A percentile compares a stretch with the other conserved stretches of the same genome.
Conservation (phyloP, 371 early-diverging fungal species). For the Blyttiomyces sp. region DNA sequence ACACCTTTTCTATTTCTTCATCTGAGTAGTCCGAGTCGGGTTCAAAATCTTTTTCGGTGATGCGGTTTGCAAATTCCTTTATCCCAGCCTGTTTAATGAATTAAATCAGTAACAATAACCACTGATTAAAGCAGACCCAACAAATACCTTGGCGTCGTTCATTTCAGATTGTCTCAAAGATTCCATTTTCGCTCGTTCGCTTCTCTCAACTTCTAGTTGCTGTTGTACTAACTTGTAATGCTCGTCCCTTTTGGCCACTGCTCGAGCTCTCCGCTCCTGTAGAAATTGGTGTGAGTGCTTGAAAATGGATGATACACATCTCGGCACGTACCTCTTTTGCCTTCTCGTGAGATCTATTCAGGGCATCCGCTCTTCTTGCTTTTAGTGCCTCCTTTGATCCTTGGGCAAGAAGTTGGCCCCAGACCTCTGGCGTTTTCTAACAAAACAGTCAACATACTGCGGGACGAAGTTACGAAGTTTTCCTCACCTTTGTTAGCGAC, state of each 20-base stretch:
- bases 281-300: neutral
- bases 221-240: conserved; percentile 32
- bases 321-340: conserved; percentile 19
- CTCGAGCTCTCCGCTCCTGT: conserved; percentile 21
- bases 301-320: neutral
- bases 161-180: conserved; percentile 27
- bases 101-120: too few species aligned
- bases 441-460: neutral
- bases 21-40: too few species aligned
- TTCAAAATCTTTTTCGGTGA: too few species aligned
- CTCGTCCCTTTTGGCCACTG: conserved; percentile 27
- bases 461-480: too few species aligned
- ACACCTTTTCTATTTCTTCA: too few species aligned
- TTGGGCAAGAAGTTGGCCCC: too few species aligned
- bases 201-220: conserved; percentile 45
- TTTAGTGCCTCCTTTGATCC: conserved; percentile 8
- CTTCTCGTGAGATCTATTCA: conserved; percentile 3
- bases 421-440: too few species aligned
- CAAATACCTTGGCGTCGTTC: too few species aligned
- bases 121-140: too few species aligned
- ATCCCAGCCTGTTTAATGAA: too few species aligned
- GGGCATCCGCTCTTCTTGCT: conserved; percentile 16
- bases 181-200: conserved; percentile 29
- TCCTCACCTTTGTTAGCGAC: conserved; percentile 41
- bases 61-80: too few species aligned